These are phyloP conservation scores for Omphalotus olearius DNA, from an alignment of 1,284 basidiomycete genomes.

Conservation along the genomic window DNA sequence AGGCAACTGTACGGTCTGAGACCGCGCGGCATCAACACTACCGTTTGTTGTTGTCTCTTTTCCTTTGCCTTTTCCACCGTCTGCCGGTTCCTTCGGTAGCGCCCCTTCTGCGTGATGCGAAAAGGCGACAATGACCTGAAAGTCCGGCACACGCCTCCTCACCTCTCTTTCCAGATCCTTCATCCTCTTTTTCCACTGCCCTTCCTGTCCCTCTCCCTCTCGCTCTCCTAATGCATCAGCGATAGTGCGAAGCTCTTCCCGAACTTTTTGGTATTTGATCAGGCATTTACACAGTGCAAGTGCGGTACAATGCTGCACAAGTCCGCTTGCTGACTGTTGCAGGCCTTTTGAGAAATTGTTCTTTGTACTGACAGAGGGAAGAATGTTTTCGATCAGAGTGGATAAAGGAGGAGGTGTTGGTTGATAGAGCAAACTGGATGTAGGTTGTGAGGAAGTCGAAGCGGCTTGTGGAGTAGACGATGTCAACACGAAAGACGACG, in stretches of 20 bases:
- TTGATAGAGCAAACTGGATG: conserved; percentile 37
- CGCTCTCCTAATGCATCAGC: conserved; percentile 60
- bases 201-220: conserved; percentile 37
- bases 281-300: conserved; percentile 71
- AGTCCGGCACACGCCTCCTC: conserved; percentile 62
- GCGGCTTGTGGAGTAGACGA: conserved; percentile 14
- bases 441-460: conserved; percentile 9
- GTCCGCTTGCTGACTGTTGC: conserved; percentile 39
- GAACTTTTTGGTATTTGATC: conserved; percentile 60
- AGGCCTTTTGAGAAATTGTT: conserved; percentile 76
- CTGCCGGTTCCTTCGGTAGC: background rate
- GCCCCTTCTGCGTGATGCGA: conserved; percentile 42
- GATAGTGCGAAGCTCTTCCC: conserved; percentile 46
- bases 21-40: conserved; percentile 10
- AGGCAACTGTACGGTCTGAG: background rate
- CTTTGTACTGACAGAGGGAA: conserved; percentile 69
- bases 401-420: conserved; percentile 70
- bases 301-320: conserved; percentile 84
- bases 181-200: conserved; percentile 66
- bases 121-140: conserved; percentile 79
- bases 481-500: conserved; percentile 54
- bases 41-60: conserved; percentile 12
- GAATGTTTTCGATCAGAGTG: conserved; percentile 67
- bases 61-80: conserved; percentile 5
- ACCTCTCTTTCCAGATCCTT: conserved; percentile 69